Percentiles rank a stretch among this genome's conserved stretches.
These are phyloP conservation scores for Microbotryum intermedium DNA, from an alignment of 1,284 basidiomycete genomes.

Conservation along the genomic window DNA sequence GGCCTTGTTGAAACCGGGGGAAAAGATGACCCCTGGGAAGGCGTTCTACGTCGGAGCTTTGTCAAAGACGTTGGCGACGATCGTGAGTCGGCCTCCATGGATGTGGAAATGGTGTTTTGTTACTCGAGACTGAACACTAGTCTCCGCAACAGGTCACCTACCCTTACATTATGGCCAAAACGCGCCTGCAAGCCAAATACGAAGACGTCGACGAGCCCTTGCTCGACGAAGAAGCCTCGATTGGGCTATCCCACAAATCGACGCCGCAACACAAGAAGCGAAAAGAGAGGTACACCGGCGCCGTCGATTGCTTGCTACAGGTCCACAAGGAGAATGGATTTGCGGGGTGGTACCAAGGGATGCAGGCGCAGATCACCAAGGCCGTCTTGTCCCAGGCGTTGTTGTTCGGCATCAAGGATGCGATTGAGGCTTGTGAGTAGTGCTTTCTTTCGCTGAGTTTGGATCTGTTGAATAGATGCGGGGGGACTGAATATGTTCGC, in stretches of 20 bases:
- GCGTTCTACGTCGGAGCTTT: slow-evolving; percentile 83
- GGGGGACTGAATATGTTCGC: too few species aligned
- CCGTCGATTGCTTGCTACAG: slow-evolving; percentile 63
- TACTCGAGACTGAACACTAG: slow-evolving; percentile 12
- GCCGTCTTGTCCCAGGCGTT: slow-evolving; percentile 69
- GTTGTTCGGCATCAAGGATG: slow-evolving; percentile 35
- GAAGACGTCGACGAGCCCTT: slow-evolving; percentile 20
- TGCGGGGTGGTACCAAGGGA: slow-evolving; percentile 88
- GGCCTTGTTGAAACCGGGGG: slow-evolving; percentile 42
- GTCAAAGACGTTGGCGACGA: slow-evolving; percentile 91
- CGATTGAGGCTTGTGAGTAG: slow-evolving; percentile 29
- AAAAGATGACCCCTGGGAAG: slow-evolving; percentile 67
- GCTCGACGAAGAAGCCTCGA: neutral
- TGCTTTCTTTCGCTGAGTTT: neutral
- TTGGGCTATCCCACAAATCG: neutral
- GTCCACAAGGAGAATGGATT: slow-evolving; percentile 59
- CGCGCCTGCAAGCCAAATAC: slow-evolving; percentile 72
- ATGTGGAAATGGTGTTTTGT: neutral
- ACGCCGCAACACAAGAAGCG: slow-evolving; percentile 33
- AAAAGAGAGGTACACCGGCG: slow-evolving; percentile 51
- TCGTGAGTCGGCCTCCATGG: slow-evolving; percentile 51
- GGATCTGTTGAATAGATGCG: neutral
- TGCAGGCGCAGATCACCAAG: slow-evolving; percentile 82
- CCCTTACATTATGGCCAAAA: slow-evolving; percentile 87
- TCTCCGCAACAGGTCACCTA: slow-evolving; percentile 60